A percentile compares a stretch with the other conserved stretches of the same genome.
These are phyloP conservation scores for Austroboletus festivus DNA, from an alignment of 768 basidiomycete genomes.

Conservation along the genomic window DNA sequence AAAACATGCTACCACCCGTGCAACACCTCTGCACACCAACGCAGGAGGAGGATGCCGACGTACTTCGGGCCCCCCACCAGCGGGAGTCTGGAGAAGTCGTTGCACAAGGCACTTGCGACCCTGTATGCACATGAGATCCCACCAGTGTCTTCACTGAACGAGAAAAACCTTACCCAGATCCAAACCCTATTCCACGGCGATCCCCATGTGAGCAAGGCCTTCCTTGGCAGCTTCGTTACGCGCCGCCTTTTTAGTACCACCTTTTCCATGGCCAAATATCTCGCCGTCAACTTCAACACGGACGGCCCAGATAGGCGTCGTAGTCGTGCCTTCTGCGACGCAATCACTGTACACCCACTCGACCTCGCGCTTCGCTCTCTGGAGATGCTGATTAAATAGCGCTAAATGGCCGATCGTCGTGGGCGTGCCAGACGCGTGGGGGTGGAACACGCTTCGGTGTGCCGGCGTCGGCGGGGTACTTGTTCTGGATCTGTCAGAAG, in stretches of 20 bases:
- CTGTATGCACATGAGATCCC: too few relatives aligned
- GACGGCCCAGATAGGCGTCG: conserved; percentile 78
- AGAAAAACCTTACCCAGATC: background rate
- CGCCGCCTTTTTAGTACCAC: conserved; percentile 75
- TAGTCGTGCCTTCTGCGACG: conserved; percentile 45
- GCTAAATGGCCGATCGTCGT: conserved; percentile 62
- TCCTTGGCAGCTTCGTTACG: conserved; percentile 80
- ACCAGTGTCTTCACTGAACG: too few relatives aligned
- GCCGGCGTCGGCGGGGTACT: conserved; percentile 9
- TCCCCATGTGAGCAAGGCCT: conserved; percentile 58
- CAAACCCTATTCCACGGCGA: conserved; percentile 39
- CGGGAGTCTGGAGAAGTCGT: conserved; percentile 55
- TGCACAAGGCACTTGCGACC: conserved; percentile 38
- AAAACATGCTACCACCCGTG: conserved; percentile 26
- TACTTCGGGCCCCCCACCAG: conserved; percentile 37
- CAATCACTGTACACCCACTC: conserved; percentile 70
- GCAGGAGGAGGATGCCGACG: conserved; percentile 39
- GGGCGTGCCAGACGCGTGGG: conserved; percentile 24
- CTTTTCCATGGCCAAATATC: conserved; percentile 58
- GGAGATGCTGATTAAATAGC: conserved; percentile 75
- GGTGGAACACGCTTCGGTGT: conserved; percentile 4
- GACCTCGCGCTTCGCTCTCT: conserved; percentile 52
- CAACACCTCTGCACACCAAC: conserved; percentile 63
- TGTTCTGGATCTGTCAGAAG: conserved; percentile 1
- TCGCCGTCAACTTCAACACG: conserved; percentile 60